Percentiles rank a stretch among this genome's conserved stretches.
Evolutionary conservation across 78 protist species (phyloP).

Genomic region (Dictyostelium discoideum): DNA sequence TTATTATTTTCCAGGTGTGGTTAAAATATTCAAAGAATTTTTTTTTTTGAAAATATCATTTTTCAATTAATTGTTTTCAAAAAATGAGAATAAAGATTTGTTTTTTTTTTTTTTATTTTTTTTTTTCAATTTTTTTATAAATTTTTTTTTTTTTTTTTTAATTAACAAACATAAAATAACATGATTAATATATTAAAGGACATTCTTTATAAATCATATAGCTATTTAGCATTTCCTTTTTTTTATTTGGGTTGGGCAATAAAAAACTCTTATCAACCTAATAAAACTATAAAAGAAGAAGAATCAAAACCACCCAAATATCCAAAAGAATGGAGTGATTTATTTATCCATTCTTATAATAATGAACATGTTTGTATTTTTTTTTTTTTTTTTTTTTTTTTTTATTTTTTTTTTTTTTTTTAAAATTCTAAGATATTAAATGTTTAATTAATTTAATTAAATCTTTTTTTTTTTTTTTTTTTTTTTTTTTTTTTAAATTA

Average conservation of each 20-base stretch:
- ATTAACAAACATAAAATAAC: too few species aligned
- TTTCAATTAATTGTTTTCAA: too few species aligned
- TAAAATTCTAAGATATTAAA: too few species aligned
- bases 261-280: not conserved
- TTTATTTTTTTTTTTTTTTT: not conserved
- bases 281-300: not conserved
- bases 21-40: not conserved
- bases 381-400: not conserved
- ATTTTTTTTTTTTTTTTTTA: too few species aligned
- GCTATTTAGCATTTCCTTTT: not conserved
- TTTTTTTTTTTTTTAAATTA: not conserved
- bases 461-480: not conserved
- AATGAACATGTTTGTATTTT: not conserved
- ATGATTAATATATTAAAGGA: not conserved
- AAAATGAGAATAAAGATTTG: too few species aligned
- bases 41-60: not conserved
- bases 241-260: not conserved
- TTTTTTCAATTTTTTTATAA: too few species aligned
- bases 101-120: too few species aligned
- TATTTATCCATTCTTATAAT: conserved; percentile 11
- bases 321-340: conserved; percentile 53
- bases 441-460: too few species aligned
- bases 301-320: not conserved
- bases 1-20: too few species aligned
- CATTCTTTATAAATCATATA: not conserved